These are phyloP conservation scores for Entomortierella chlamydospora DNA, from an alignment of 192 early-diverging fungal species.

Conservation along the genomic window DNA sequence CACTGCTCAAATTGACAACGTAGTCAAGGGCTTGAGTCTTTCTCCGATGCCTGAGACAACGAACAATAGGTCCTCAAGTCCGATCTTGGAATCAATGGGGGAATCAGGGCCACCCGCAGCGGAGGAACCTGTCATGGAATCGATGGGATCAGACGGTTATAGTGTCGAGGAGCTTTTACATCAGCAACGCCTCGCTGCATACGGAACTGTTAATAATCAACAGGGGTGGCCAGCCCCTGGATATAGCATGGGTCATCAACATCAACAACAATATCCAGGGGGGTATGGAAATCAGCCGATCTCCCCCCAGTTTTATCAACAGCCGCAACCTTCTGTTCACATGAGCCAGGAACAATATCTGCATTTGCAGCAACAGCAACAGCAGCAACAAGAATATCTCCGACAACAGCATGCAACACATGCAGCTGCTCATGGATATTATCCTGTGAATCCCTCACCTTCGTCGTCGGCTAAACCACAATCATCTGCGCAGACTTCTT, in stretches of 20 bases:
- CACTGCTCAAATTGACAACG: slow-evolving; percentile 16
- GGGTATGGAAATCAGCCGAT: slow-evolving; percentile 15
- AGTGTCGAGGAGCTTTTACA: neutral
- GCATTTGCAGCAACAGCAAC: slow-evolving; percentile 42
- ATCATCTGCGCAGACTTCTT: slow-evolving; percentile 11
- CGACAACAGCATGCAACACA: slow-evolving; percentile 34
- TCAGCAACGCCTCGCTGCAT: neutral
- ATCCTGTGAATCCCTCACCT: neutral
- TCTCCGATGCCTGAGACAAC: slow-evolving; percentile 12
- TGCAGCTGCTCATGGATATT: slow-evolving; percentile 42
- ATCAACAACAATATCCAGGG: slow-evolving; percentile 15
- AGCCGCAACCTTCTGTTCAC: slow-evolving; percentile 14
- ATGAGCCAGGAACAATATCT: slow-evolving; percentile 43
- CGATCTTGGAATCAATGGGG: slow-evolving; percentile 48
- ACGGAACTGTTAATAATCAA: slow-evolving; percentile 7
- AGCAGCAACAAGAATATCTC: slow-evolving; percentile 34
- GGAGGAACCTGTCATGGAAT: slow-evolving; percentile 39
- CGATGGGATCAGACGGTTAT: slow-evolving; percentile 47
- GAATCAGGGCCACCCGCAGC: slow-evolving; percentile 8
- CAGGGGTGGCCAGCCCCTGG: slow-evolving; percentile 22
- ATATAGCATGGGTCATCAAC: slow-evolving; percentile 9
- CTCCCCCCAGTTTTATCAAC: slow-evolving; percentile 15
- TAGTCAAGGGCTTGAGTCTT: slow-evolving; percentile 27
- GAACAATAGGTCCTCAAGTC: slow-evolving; percentile 4
- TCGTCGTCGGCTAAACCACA: neutral